phyloP scores from a whole-genome alignment of 805 yeast species.

The Wickerhamiella azymoides region DNA sequence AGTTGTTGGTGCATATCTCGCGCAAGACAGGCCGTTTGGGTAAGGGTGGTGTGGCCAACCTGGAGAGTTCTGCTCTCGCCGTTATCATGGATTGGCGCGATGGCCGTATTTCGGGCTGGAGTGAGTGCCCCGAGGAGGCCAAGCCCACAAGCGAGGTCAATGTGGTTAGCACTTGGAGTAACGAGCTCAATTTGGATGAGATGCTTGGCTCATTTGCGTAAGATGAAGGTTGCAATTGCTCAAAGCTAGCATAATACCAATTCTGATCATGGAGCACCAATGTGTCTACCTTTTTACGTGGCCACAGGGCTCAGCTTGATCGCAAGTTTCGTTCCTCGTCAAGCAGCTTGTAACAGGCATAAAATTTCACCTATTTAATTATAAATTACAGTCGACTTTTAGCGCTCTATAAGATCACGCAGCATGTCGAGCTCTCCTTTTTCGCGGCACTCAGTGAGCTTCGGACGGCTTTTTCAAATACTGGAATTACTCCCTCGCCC shows the following conservation, averaged over 20 bases:
- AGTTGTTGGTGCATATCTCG: slow-evolving; percentile 82
- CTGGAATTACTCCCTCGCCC: slow-evolving; percentile 91
- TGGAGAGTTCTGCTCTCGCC: slow-evolving; percentile 68
- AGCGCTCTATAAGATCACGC: slow-evolving; percentile 15
- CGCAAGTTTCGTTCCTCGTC: no score
- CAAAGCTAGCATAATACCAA: no score
- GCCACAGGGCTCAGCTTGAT: no score
- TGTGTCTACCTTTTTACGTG: no score
- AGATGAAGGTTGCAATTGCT: neutral
- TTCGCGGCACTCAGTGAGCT: slow-evolving; percentile 42
- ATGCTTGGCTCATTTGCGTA: slow-evolving; percentile 32
- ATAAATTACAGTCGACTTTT: neutral
- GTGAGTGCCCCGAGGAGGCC: slow-evolving; percentile 43
- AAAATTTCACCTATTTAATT: neutral
- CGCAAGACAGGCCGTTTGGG: slow-evolving; percentile 85
- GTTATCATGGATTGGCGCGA: slow-evolving; percentile 94
- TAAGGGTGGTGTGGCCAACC: slow-evolving; percentile 83
- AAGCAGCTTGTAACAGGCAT: no score
- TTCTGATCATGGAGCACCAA: no score
- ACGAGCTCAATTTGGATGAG: slow-evolving; percentile 85
- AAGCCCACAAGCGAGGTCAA: slow-evolving; percentile 46
- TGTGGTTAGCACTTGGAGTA: slow-evolving; percentile 80
- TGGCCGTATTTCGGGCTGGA: slow-evolving; percentile 88
- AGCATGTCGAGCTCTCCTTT: slow-evolving; percentile 14
- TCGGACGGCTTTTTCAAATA: slow-evolving; percentile 82